A percentile compares a stretch with the other conserved stretches of the same genome.
Evolutionary conservation across 345 rosid species (phyloP).

Genomic region (Citrus mangshanensis): DNA sequence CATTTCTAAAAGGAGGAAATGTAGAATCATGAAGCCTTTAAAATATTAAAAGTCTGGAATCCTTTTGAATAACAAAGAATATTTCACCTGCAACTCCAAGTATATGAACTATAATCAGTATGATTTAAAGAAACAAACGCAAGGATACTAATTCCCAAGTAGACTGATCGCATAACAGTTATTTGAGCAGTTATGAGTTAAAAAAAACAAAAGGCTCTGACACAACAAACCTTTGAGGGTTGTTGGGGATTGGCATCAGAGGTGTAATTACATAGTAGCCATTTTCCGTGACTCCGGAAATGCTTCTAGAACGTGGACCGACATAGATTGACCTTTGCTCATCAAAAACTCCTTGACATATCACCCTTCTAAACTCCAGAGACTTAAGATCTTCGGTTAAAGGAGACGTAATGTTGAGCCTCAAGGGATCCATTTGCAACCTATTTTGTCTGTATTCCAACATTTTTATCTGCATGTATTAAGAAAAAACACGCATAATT

Average conservation of each 20-base stretch:
- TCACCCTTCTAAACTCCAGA: slow-evolving; percentile 77
- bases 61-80: background rate
- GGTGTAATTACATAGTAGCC: slow-evolving; percentile 84
- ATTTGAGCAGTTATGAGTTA: background rate
- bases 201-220: background rate
- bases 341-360: slow-evolving; percentile 70
- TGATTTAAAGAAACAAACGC: no score
- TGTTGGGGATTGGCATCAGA: slow-evolving; percentile 55
- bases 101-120: background rate
- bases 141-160: background rate
- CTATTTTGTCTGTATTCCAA: slow-evolving; percentile 67
- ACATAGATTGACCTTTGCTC: slow-evolving; percentile 64
- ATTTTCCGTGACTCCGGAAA: slow-evolving; percentile 91
- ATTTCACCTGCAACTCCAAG: background rate
- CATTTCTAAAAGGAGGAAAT: background rate
- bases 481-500: background rate
- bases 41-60: background rate
- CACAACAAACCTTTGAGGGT: slow-evolving; percentile 60
- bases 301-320: slow-evolving; percentile 93
- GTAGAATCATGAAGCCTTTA: background rate
- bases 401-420: slow-evolving; percentile 42
- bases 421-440: slow-evolving; percentile 72
- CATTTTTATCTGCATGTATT: slow-evolving; percentile 55
- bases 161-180: background rate
- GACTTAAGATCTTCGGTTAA: slow-evolving; percentile 39